Base-by-base conservation (phyloP, 2,329 filamentous ascomycete species). In the Neocatenulostroma microsporum region DNA sequence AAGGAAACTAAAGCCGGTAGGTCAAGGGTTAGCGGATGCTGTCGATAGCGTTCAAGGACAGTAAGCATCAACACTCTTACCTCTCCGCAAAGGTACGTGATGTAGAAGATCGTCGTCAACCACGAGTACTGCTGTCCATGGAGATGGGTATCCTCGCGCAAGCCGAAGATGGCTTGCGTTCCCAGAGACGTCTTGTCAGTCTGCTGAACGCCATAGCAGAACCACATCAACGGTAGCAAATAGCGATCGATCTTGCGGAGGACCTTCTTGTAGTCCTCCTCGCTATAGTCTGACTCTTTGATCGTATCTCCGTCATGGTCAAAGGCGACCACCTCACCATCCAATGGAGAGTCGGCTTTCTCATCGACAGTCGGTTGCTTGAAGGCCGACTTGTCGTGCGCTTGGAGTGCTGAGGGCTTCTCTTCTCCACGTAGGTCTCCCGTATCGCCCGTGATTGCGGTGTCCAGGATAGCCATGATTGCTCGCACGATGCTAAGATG, bases 191-290 rank as follows among this genome's bases (percentile, higher is more conserved):
- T 69, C 48, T 70, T 70, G 49, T 70, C 66, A 1, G 60, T 62
- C 45, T 70, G 67, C 42, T 71, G 68, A 32, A 70, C 64, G 23
- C 68, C 68, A 40, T 69, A 70, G 44, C 66, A 69, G 40, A 58
- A 51, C 60, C 63, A 70, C 47, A 70, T 70, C 27, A 70, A 47
- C 1, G 66, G 66, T 1, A 69, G 56, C 12, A 70, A 52, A 39
- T 63, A 68, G n/a, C 55, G 55, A 42, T 70, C 67, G 13, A 66
- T 59, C 43, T 69, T 69, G 20, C 52, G 27, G 15, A 51, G 39
- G 3, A 54, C 30, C 9, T 41, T 42, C 30, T 54, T 50, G 43
- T 54, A 55, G 14, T 56, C 44, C 11, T 41, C 49, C 3, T 48
- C 44, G 2, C 46, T 47, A 23, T 54, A 65, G 11, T 52, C 48